These are phyloP conservation scores for Epichloe amarillans DNA, from an alignment of 2,329 filamentous ascomycete species.

Conservation along the genomic window DNA sequence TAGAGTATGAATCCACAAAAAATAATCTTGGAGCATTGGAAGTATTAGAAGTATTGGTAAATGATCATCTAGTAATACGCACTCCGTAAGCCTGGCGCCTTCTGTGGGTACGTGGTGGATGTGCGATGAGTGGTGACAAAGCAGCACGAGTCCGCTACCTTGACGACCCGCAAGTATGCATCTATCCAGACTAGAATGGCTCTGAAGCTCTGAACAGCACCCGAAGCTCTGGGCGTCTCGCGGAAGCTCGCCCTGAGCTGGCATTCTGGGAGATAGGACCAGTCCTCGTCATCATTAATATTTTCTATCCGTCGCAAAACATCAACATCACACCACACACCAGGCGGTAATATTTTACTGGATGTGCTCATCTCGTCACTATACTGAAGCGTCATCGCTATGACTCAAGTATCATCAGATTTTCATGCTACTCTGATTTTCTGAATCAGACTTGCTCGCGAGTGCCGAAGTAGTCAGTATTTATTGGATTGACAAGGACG, in stretches of 20 bases:
- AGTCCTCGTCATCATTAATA: no score
- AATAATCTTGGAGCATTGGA: no score
- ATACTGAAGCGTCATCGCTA: not conserved
- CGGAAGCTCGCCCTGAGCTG: no score
- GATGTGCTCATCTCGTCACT: not conserved
- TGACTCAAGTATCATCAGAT: not conserved
- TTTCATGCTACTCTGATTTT: not conserved
- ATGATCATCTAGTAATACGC: no score
- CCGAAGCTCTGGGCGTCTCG: not conserved
- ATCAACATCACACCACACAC: not conserved
- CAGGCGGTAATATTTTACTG: not conserved
- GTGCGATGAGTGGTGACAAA: not conserved
- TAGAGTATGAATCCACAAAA: not conserved
- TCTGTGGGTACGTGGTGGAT: not conserved
- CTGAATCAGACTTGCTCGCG: not conserved
- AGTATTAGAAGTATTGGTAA: no score
- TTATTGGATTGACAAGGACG: not conserved
- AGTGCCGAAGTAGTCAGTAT: not conserved
- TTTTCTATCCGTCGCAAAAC: no score
- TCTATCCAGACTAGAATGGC: not conserved
- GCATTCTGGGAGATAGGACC: no score
- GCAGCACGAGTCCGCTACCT: no score
- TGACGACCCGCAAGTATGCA: slow-evolving; percentile 1
- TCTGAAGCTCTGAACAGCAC: not conserved
- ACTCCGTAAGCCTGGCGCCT: not conserved